Evolutionary conservation across 192 early-diverging fungal species (phyloP), one percentile per base, ranked within the genome.

Genomic region (Geranomyces variabilis): DNA sequence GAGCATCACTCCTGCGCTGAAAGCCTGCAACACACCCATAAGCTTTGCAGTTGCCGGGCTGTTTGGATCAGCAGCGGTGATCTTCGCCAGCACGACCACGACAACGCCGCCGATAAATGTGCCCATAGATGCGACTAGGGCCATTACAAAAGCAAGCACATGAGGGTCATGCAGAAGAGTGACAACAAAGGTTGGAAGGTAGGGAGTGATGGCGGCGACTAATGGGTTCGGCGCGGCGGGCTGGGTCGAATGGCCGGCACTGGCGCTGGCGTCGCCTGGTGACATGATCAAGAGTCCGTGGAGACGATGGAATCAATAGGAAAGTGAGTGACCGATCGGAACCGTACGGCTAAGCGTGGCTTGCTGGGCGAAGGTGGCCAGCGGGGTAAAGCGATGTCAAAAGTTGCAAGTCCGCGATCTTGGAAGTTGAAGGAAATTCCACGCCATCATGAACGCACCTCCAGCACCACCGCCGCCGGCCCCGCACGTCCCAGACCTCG

Each of bases 1-100:
- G 26, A 86, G 29, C 81, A 83, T 83, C 14, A 83, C 79, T 17
- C 81, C 81, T 14, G 67, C 77, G 33, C 77, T 76, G 57, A 81
- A 73, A 3, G 77, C 71, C 69, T 86, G 80, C 33, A 86, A 61
- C 1, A 81, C 69, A 14, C 82, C 84, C 66, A 86, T 81, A 17
- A 86, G 64, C 26, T 44, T 28, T 0, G 70, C 66, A n/a, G 82
- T 81, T 5, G 69, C 64, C 46, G 77, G 63, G 21, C 71, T 36
- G 26, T 47, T 64, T 5, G 73, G 75, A 64, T 77, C 77, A 44
- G 76, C 80, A 10, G 67, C 76, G 12, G 75, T 77, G 13, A 62
- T 15, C 41, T 57, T 29, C 1, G 73, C 63, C 46, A 81, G 60
- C 63, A 78, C 43, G 64, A 74, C 48, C 19, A 76, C 69, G 29